Conservation (phyloP, 108 stramenopile genomes). For the Aureococcus anophagefferens region DNA sequence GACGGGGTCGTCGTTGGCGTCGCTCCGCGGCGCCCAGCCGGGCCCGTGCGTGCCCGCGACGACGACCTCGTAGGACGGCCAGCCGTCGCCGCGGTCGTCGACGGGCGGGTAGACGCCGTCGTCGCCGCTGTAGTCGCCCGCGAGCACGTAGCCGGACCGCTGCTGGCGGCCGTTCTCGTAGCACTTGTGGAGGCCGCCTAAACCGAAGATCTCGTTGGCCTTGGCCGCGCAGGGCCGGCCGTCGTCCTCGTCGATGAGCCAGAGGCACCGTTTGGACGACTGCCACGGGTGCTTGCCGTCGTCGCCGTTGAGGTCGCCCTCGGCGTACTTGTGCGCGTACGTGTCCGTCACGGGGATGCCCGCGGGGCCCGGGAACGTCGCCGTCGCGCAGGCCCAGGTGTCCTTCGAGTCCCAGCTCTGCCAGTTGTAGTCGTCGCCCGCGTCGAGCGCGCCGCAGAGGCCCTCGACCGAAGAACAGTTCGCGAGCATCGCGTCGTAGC, state of each 20-base stretch:
- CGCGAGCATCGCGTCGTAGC: too few relatives aligned
- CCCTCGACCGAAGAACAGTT: too few relatives aligned
- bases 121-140: background rate
- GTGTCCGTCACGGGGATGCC: background rate
- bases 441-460: too few relatives aligned
- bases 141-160: background rate
- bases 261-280: slow-evolving; percentile 34
- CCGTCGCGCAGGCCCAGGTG: background rate
- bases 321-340: background rate
- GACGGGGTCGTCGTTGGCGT: too few relatives aligned
- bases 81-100: too few relatives aligned
- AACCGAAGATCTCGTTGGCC: slow-evolving; percentile 15
- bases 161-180: background rate
- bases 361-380: background rate
- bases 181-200: background rate
- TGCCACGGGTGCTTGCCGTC: slow-evolving; percentile 9
- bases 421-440: background rate
- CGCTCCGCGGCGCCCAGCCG: too few relatives aligned
- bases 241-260: slow-evolving; percentile 42
- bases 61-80: too few relatives aligned
- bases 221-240: slow-evolving; percentile 21
- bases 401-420: too few relatives aligned
- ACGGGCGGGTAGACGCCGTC: too few relatives aligned
- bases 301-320: background rate
- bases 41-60: too few relatives aligned